These are phyloP conservation scores for Phytopythium ostracodes DNA, from an alignment of 352 stramenopile species.

Conservation along the genomic window DNA sequence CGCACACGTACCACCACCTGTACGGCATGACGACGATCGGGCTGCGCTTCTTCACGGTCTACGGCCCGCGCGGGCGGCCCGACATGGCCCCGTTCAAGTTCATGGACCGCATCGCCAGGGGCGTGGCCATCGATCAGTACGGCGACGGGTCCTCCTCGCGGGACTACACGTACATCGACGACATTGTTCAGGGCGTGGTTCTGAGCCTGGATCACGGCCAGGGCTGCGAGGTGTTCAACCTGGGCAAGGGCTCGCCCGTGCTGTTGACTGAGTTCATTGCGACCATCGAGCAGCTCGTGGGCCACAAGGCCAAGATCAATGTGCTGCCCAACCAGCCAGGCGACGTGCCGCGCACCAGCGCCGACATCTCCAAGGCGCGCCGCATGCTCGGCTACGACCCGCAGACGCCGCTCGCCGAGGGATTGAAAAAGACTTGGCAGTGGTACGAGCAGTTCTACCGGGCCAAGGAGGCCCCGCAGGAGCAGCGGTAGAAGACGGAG, in stretches of 20 bases:
- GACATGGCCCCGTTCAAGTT: conserved; percentile 99
- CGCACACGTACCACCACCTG: conserved; percentile 96
- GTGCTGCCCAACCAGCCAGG: conserved; percentile 93
- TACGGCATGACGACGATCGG: conserved; percentile 94
- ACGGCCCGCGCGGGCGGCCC: conserved; percentile 92
- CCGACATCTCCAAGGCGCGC: conserved; percentile 95
- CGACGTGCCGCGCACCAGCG: conserved; percentile 95
- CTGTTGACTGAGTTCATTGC: conserved; percentile 94
- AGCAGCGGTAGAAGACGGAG: no score
- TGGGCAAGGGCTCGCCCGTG: conserved; percentile 92
- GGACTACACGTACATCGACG: conserved; percentile 98
- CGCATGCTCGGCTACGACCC: conserved; percentile 94
- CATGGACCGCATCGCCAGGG: conserved; percentile 92
- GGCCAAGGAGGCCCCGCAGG: no score
- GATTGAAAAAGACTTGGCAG: conserved; percentile 90
- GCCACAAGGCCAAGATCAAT: conserved; percentile 93
- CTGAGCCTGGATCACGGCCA: conserved; percentile 59
- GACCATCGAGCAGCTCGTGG: conserved; percentile 92
- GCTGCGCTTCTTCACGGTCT: conserved; percentile 99
- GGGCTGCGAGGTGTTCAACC: conserved; percentile 96
- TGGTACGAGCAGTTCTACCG: conserved; percentile 88
- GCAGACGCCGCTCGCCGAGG: conserved; percentile 90
- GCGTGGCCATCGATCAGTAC: conserved; percentile 95
- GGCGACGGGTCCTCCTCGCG: conserved; percentile 92
- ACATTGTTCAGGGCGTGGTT: conserved; percentile 96